Base-by-base conservation (phyloP, 1,284 basidiomycete genomes). In the Earliella scabrosa region DNA sequence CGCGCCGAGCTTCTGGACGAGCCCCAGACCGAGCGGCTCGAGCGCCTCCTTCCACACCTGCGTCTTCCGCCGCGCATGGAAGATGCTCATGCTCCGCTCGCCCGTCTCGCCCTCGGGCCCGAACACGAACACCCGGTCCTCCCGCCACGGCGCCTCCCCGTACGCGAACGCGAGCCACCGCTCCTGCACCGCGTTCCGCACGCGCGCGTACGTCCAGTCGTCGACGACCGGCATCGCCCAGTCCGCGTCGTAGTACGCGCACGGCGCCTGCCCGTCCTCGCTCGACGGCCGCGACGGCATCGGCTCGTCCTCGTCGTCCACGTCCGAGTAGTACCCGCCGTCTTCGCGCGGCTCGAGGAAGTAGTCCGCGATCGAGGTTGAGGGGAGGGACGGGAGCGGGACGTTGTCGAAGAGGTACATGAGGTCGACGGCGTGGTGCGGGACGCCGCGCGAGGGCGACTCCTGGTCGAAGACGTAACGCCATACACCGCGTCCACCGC, bases 381-480 rank as follows among this genome's bases (percentile, higher is more conserved):
- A 50, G 39, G 52, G 59, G 45, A 45, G 63, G 7, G 9, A 51
- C 7, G 71, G 70, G 14, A 72, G 65, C 14, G 86, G 83, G 8
- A 86, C 79, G 56, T 82, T 90, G 71, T 90, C 89, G 71, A 91
- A 91, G 45, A 90, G 77, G 69, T 90, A 91, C 54, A 88, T 78
- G 44, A 91, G 71, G 68, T 91, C 88, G 3, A 83, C 82, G 0
- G 80, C 83, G 62, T 88, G 85, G 68, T 89, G 88, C 2, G 86
- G 81, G 11, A 83, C 71, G 20, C 82, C 80, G 39, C 81, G 77
- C 36, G 78, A 75, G 3, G 87, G 86, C 2, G 85, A 81, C 63
- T 90, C 89, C 71, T 91, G 89, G 71, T 91, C 88, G 64, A 91
- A 91, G 23, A 89, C 82, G 65, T 88, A 91, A 50, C 89, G 79